Evolutionary conservation across 2,329 filamentous ascomycete genomes (phyloP), one percentile per base, ranked within the genome.

Genomic region (Monosporascus sp.): DNA sequence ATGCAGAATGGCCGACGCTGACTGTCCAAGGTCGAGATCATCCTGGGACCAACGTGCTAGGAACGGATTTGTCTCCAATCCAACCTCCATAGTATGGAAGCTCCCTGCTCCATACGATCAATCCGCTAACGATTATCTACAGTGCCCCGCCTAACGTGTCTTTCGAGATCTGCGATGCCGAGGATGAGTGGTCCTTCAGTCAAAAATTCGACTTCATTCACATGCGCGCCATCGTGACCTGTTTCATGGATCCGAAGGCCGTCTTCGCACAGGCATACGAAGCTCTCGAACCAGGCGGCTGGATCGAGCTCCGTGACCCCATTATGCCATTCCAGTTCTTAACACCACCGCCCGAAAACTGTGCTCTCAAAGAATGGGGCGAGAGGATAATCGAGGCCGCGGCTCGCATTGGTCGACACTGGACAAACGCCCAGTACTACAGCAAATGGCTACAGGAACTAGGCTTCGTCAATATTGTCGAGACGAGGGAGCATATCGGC

Each of bases 121-220:
- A 44, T 18, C n/a, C 24, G 9, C 8, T 43, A 43, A 43, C 20
- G 18, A 4, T 43, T 9, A 11, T 18, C 2, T 22, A n/a, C 44
- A 60, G 59, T 50, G 54, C 56, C 18, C 62, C 61, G 15, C 56
- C 61, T 9, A 65, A 64, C 24, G 59, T 61, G n/a, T 39, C 51
- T 24, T 65, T 65, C 48, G 59, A 65, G 55, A 64, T 65, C 58
- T 58, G 52, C 54, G 62, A 65, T 50, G 60, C 59, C 48, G 61
- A 65, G 48, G 61, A 65, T 48, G 62, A 65, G 48, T 65, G 62
- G 61, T 52, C 48, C 20, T 59, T 62, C 45, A 47, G 48, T 18
- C 48, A 50, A 8, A 56, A 55, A 22, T 65, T 65, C 45, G 59
- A 65, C 50, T 56, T 63, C 31, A 50, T 65, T 25, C 62, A 65